Conservation (phyloP, 306 rosid genomes). For the Lablab purpureus region DNA sequence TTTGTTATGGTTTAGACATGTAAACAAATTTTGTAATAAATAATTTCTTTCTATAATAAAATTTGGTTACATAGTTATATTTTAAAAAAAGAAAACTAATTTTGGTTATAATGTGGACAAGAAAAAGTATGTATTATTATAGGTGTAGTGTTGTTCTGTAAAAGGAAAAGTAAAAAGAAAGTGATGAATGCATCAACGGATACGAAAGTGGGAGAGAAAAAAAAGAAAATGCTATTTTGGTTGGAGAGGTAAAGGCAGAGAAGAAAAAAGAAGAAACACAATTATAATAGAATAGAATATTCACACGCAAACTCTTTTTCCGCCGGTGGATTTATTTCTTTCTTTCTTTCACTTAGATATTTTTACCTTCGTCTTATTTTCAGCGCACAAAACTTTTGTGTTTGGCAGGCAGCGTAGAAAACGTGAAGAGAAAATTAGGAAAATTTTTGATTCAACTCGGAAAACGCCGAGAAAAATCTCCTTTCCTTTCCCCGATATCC, state of each 20-base stretch:
- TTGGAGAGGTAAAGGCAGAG: constrained; percentile 18
- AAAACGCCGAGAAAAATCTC: constrained; percentile 53
- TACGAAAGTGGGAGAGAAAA: neutral
- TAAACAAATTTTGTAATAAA: no score
- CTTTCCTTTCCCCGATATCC: constrained; percentile 48
- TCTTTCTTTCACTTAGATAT: constrained; percentile 40
- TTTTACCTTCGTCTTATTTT: constrained; percentile 32
- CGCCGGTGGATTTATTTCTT: constrained; percentile 28
- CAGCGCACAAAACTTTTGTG: constrained; percentile 29
- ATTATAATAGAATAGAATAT: constrained; percentile 34
- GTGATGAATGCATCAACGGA: constrained; percentile 28
- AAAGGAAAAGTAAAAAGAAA: neutral
- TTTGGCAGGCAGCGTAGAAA: constrained; percentile 48
- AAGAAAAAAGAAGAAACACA: neutral
- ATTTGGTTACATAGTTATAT: no score
- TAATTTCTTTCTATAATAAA: no score
- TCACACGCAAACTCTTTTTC: constrained; percentile 48
- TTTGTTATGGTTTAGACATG: no score
- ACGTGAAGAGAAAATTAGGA: constrained; percentile 32
- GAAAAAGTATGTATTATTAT: neutral
- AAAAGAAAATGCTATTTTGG: constrained; percentile 47
- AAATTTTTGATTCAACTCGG: constrained; percentile 45
- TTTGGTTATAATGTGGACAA: no score
- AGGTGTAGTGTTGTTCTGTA: neutral
- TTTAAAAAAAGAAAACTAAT: no score